phyloP scores from a whole-genome alignment of 768 basidiomycete genomes.

The Suillus subaureus region DNA sequence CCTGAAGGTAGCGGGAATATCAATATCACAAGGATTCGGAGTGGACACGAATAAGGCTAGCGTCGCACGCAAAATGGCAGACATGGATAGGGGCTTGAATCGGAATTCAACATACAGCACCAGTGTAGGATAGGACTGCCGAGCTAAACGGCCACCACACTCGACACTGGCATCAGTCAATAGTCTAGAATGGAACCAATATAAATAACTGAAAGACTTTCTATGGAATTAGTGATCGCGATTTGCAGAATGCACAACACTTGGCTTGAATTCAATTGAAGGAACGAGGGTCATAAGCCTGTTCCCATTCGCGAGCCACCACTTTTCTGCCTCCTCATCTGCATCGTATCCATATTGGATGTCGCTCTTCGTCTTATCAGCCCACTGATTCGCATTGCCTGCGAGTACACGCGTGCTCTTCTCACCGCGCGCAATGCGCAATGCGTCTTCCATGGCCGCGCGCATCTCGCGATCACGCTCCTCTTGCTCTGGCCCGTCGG shows the following conservation, averaged over 20 bases:
- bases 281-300: constrained; percentile 9
- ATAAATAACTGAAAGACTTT: not conserved
- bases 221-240: not conserved
- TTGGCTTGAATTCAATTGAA: not conserved
- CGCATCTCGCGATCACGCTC: constrained; percentile 55
- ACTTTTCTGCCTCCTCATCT: constrained; percentile 49
- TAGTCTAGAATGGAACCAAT: not conserved
- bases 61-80: not conserved
- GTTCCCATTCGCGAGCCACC: constrained; percentile 45
- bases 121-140: not conserved
- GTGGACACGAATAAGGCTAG: not conserved
- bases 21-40: not conserved
- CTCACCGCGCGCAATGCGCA: constrained; percentile 26
- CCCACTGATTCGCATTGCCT: constrained; percentile 59
- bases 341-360: constrained; percentile 58
- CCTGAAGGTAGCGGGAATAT: too few species aligned
- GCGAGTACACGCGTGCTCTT: constrained; percentile 12
- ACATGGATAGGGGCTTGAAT: not conserved
- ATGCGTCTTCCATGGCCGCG: constrained; percentile 45
- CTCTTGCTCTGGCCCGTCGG: constrained; percentile 55
- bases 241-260: not conserved
- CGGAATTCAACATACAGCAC: too few species aligned
- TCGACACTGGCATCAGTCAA: not conserved
- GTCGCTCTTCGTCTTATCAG: constrained; percentile 51
- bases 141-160: not conserved